Conservation (phyloP, 2,329 filamentous ascomycete genomes). For the Cladophialophora chaetospira region DNA sequence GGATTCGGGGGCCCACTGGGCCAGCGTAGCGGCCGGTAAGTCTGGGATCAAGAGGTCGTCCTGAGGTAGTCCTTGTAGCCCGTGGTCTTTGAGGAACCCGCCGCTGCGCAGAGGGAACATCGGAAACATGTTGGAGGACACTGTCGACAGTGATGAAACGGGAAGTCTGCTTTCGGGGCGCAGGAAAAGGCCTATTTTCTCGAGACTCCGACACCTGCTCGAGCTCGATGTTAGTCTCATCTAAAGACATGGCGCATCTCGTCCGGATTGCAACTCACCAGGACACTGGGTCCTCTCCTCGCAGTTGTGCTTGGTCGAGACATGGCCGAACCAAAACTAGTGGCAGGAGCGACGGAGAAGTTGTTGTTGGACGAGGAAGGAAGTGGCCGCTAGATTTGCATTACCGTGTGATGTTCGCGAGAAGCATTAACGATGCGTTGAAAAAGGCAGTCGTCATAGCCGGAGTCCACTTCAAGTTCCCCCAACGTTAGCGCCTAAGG, state of each 20-base stretch:
- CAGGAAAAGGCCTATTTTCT: conserved; percentile 34
- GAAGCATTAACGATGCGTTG: too few species aligned
- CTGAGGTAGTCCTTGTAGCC: conserved; percentile 42
- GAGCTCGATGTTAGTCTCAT: conserved; percentile 21
- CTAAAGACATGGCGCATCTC: conserved; percentile 26
- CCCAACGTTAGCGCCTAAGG: too few species aligned
- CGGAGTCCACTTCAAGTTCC: too few species aligned
- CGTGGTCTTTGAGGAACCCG: conserved; percentile 63
- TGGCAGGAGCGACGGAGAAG: neutral
- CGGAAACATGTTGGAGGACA: conserved; percentile 88
- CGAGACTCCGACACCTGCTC: conserved; percentile 25
- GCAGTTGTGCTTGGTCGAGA: conserved; percentile 31
- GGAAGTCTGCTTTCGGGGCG: conserved; percentile 52
- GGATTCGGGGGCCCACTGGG: conserved; percentile 63
- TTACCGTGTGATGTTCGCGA: too few species aligned
- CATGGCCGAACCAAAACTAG: conserved; percentile 8
- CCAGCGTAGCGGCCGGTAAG: conserved; percentile 59
- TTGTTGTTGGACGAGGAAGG: neutral
- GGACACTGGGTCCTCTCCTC: conserved; percentile 63
- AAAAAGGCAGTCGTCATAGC: too few species aligned
- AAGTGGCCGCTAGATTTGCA: neutral
- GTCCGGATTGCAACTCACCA: conserved; percentile 45
- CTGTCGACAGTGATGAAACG: conserved; percentile 89
- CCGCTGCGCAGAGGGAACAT: conserved; percentile 92
- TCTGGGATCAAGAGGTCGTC: conserved; percentile 53